Evolutionary conservation across 306 rosid genomes (phyloP).

Genomic region (Fragaria iinumae): DNA sequence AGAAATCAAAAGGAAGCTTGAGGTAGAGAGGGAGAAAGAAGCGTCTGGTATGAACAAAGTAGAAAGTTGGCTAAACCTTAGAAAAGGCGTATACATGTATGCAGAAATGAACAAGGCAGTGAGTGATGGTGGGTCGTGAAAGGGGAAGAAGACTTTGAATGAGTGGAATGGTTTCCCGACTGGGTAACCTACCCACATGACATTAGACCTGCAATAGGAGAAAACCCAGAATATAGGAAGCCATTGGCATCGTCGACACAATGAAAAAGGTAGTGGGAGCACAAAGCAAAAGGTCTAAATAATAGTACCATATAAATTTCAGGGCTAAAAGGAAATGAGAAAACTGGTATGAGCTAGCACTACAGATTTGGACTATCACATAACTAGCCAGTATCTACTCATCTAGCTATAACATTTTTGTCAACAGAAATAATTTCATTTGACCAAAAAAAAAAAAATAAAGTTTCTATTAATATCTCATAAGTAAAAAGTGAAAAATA

Average conservation of each 20-base stretch:
- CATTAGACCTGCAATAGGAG: neutral
- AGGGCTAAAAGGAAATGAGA: neutral
- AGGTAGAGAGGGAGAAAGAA: neutral
- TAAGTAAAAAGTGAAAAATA: no score
- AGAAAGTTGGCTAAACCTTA: neutral
- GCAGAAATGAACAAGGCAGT: neutral
- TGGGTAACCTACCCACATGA: slow-evolving; percentile 7
- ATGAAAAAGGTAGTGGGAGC: neutral
- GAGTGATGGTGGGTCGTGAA: neutral
- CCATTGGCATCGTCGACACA: neutral
- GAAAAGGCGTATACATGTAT: neutral
- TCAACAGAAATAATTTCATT: no score
- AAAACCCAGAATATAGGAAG: neutral
- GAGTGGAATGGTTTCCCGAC: slow-evolving; percentile 3
- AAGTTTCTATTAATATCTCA: no score
- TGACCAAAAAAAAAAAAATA: no score
- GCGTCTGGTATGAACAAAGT: neutral
- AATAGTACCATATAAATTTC: neutral
- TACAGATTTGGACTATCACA: no score
- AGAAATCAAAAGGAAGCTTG: neutral
- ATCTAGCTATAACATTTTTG: no score
- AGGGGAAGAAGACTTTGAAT: neutral
- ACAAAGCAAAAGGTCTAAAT: neutral
- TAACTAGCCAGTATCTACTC: no score
- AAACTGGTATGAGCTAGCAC: no score